Conservation (phyloP, 495 filamentous ascomycete genomes). For the Entonaema liquescens region DNA sequence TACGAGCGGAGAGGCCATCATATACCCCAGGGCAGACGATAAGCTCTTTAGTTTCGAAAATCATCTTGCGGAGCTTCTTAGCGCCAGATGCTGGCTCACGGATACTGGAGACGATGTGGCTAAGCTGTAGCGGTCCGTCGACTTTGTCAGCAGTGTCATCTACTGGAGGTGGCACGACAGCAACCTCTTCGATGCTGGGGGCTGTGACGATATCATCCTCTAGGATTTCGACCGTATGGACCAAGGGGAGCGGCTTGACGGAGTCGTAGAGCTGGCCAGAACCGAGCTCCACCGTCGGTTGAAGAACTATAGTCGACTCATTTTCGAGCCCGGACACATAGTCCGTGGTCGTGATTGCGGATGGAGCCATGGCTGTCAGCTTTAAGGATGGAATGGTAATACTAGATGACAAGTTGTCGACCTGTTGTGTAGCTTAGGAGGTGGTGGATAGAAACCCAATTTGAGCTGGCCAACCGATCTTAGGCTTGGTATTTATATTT, state of each 20-base stretch:
- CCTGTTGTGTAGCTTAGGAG: not conserved
- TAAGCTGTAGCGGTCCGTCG: conserved; percentile 24
- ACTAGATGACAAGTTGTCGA: not conserved
- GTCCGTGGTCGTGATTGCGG: conserved; percentile 24
- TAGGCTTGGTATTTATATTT: conserved; percentile 27
- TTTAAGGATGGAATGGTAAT: not conserved
- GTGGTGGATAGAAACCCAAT: not conserved
- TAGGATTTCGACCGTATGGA: conserved; percentile 26
- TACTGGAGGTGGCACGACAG: not conserved
- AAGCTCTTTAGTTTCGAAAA: conserved; percentile 47
- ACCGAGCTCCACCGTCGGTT: conserved; percentile 22
- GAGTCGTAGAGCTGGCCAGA: conserved; percentile 29
- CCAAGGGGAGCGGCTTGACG: conserved; percentile 19
- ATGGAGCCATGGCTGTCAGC: conserved; percentile 31
- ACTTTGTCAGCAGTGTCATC: not conserved
- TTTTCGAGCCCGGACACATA: conserved; percentile 30
- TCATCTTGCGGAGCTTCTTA: conserved; percentile 58
- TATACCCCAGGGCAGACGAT: conserved; percentile 73
- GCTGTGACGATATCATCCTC: conserved; percentile 11
- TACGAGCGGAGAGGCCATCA: conserved; percentile 72
- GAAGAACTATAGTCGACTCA: conserved; percentile 28
- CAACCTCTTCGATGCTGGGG: conserved; percentile 15
- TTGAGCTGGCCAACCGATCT: not conserved
- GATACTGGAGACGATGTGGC: conserved; percentile 30
- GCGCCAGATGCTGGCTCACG: conserved; percentile 50